Base-by-base conservation (phyloP, 2,329 filamentous ascomycete species). In the Zasmidium citrigriseum region DNA sequence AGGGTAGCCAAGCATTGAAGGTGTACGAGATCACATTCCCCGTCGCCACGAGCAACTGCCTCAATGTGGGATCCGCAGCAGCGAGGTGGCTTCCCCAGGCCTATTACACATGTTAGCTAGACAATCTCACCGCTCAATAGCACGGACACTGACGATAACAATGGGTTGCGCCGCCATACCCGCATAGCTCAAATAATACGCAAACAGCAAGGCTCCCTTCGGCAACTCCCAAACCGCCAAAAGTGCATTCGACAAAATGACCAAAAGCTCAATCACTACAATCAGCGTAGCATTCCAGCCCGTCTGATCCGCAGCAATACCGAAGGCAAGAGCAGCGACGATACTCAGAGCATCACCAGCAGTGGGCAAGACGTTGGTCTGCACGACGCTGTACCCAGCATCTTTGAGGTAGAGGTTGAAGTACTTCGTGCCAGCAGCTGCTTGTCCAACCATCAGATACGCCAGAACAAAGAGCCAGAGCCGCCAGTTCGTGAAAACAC, bases 371-470 rank as follows among this genome's bases (percentile, higher is more conserved):
- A 54, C 47, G 24, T 62, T 62, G n/a, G 48, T 62, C 16, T 62
- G 38, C 5, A 57, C 57, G 20, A 62, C 57, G 11, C 54, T 62
- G 44, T 56, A 59, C 25, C 54, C 54, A 10, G 59, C 52, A 23
- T 50, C 55, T 41, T 62, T 59, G n/a, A 62, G 38, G 34, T 55
- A 62, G 44, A 62, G 57, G 16, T 62, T 62, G 57, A 62, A 62
- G 46, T 59, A 62, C 10, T 51, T 59, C 14, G 57, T 53, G 1
- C 56, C 57, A 9, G 48, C 44, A 46, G 20, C 18, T n/a, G 44
- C 7, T n/a, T n/a, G 27, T 7, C 20, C 20, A 4, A 22, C 45
- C 16, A 5, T 21, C 45, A 56, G 44, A 49, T 59, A 59, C 2
- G 57, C 44, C 14, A 59, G 11, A 11, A 62, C 48, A 24, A 59